phyloP scores from a whole-genome alignment of 2,329 filamentous ascomycete genomes.

The Endoconidiophora polonica region DNA sequence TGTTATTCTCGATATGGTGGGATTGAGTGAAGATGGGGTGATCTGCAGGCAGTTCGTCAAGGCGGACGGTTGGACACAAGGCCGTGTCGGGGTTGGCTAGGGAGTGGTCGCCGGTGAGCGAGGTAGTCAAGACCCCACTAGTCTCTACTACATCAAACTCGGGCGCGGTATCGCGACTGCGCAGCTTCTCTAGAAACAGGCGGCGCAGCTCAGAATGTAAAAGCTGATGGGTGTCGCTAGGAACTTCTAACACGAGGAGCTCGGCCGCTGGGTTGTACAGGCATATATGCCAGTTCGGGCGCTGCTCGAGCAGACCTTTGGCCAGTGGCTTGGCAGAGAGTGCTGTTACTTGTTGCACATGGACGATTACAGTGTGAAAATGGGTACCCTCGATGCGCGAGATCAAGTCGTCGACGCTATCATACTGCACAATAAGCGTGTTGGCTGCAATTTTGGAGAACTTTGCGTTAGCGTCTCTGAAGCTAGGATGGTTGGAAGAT shows the following conservation, averaged over 20 bases:
- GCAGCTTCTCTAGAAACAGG: constrained; percentile 1
- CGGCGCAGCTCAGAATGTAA: constrained; percentile 2
- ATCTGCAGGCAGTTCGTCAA: constrained; percentile 1
- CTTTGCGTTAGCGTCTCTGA: constrained; percentile 3
- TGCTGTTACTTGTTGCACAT: constrained; percentile 4
- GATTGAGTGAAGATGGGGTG: too few relatives aligned
- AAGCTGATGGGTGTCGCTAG: not conserved
- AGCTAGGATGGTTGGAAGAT: not conserved
- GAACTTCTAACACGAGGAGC: constrained; percentile 7
- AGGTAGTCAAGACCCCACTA: not conserved
- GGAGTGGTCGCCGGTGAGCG: constrained; percentile 1
- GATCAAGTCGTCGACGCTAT: constrained; percentile 7
- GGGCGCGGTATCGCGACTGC: not conserved
- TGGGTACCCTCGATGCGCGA: constrained; percentile 6
- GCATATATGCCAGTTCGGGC: constrained; percentile 7
- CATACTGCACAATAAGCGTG: constrained; percentile 10
- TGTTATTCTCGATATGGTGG: not conserved
- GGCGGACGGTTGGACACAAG: constrained; percentile 1
- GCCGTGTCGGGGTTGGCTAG: constrained; percentile 6
- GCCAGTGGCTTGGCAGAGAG: not conserved
- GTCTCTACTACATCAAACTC: constrained; percentile 3
- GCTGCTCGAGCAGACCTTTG: not conserved
- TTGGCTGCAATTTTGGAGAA: constrained; percentile 8
- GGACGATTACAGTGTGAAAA: constrained; percentile 8
- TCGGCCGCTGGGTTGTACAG: constrained; percentile 8